Evolutionary conservation across 163 green algal species (phyloP).

Genomic region (Scenedesmus sp.): DNA sequence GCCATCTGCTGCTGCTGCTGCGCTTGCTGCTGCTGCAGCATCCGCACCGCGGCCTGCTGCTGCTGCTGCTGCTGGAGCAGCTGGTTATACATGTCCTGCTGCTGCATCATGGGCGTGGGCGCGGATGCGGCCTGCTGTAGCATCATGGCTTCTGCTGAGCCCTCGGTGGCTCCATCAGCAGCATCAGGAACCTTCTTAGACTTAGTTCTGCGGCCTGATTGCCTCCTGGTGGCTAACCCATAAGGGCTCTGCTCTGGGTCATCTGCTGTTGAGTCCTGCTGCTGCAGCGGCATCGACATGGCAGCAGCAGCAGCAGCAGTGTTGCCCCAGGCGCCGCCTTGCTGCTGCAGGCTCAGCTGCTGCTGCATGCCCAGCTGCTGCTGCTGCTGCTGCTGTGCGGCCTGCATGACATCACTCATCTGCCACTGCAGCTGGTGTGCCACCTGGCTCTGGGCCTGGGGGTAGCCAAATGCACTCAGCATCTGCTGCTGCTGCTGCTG

Average conservation of each 20-base stretch:
- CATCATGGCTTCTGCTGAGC: not conserved
- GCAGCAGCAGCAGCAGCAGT: not conserved
- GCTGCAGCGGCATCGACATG: slow-evolving; percentile 19
- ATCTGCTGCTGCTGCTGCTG: slow-evolving; percentile 23
- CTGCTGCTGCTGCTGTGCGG: slow-evolving; percentile 18
- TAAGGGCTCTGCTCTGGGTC: slow-evolving; percentile 19
- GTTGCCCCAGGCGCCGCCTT: not conserved
- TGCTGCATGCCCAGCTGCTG: not conserved
- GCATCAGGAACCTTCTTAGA: not conserved
- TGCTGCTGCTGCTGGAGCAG: not conserved
- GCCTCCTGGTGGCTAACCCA: not conserved
- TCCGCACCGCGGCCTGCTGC: not conserved
- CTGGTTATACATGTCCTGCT: slow-evolving; percentile 15
- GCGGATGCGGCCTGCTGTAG: not conserved
- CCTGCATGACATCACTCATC: slow-evolving; percentile 10
- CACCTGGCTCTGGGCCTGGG: not conserved
- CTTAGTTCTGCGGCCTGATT: slow-evolving; percentile 17
- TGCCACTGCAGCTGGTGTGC: slow-evolving; percentile 1
- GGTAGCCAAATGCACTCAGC: not conserved
- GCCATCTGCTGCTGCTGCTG: slow-evolving; percentile 17
- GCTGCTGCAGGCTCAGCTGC: not conserved
- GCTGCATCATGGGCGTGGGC: not conserved
- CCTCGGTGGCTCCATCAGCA: not conserved
- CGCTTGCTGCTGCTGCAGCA: not conserved
- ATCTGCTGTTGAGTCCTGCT: not conserved